phyloP scores from a whole-genome alignment of 2,329 filamentous ascomycete species.

The Dryadomyces quercivorus region DNA sequence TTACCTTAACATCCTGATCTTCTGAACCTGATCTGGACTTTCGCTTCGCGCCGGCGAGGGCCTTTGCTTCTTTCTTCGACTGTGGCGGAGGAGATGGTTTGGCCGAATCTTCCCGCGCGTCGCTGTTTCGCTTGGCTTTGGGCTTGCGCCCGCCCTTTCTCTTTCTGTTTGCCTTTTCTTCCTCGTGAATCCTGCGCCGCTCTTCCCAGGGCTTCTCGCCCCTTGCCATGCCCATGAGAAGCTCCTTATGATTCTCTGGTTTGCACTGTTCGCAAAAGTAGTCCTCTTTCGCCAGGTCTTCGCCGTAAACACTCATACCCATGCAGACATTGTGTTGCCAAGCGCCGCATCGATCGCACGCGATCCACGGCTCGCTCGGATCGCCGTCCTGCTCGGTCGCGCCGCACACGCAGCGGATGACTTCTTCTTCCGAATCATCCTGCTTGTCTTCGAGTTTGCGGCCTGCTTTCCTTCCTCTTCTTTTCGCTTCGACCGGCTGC shows the following conservation, averaged over 20 bases:
- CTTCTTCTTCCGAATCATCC: constrained; percentile 47
- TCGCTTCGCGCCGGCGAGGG: constrained; percentile 29
- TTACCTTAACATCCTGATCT: constrained; percentile 37
- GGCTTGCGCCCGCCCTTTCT: constrained; percentile 46
- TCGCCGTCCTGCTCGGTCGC: constrained; percentile 77
- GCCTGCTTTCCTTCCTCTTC: constrained; percentile 30
- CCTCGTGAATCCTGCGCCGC: constrained; percentile 48
- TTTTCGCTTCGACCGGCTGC: constrained; percentile 41
- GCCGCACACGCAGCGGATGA: constrained; percentile 90
- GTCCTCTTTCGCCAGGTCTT: constrained; percentile 63
- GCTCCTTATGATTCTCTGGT: constrained; percentile 69
- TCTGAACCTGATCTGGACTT: constrained; percentile 46
- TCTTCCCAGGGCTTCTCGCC: constrained; percentile 84
- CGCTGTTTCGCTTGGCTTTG: constrained; percentile 54
- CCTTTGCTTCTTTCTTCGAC: constrained; percentile 28
- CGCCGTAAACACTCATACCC: constrained; percentile 66
- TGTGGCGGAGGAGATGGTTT: constrained; percentile 26
- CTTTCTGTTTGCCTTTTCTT: constrained; percentile 46
- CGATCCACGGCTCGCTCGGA: constrained; percentile 84
- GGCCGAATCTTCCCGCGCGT: constrained; percentile 35
- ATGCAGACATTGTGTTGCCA: constrained; percentile 99
- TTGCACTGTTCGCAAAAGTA: constrained; percentile 91
- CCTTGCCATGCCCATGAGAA: constrained; percentile 63
- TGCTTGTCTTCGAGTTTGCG: constrained; percentile 51
- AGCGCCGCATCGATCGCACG: constrained; percentile 79